Conservation (phyloP, 2,329 filamentous ascomycete species). For the Sarocladium strictum region DNA sequence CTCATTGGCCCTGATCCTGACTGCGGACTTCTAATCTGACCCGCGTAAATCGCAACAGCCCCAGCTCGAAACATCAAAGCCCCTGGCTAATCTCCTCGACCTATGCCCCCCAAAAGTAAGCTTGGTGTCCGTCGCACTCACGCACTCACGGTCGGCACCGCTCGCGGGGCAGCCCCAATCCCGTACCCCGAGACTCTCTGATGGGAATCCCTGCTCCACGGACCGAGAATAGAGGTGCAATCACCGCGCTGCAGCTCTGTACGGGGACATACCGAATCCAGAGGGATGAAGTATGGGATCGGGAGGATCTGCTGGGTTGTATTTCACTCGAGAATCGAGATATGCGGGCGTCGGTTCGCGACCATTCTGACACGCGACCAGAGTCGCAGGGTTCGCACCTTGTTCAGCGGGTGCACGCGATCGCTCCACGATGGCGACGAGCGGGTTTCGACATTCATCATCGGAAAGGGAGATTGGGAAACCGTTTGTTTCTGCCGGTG, state of each 20-base stretch:
- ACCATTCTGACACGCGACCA: no score
- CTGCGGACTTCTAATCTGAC: not conserved
- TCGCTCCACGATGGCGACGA: no score
- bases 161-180: not conserved
- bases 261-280: no score
- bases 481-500: slow-evolving; percentile 3
- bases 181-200: not conserved
- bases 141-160: not conserved
- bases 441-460: no score
- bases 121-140: not conserved
- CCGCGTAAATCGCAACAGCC: not conserved
- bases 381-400: no score
- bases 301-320: not conserved
- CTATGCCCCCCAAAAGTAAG: not conserved
- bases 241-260: no score
- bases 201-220: not conserved
- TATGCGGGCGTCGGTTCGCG: no score
- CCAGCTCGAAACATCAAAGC: slow-evolving; percentile 7
- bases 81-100: slow-evolving; percentile 4
- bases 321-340: no score
- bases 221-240: no score
- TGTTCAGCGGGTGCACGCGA: no score
- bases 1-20: no score
- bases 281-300: no score
- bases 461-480: not conserved